Evolutionary conservation across 2,329 filamentous ascomycete genomes (phyloP).

Genomic region (Hansfordia pulvinata): DNA sequence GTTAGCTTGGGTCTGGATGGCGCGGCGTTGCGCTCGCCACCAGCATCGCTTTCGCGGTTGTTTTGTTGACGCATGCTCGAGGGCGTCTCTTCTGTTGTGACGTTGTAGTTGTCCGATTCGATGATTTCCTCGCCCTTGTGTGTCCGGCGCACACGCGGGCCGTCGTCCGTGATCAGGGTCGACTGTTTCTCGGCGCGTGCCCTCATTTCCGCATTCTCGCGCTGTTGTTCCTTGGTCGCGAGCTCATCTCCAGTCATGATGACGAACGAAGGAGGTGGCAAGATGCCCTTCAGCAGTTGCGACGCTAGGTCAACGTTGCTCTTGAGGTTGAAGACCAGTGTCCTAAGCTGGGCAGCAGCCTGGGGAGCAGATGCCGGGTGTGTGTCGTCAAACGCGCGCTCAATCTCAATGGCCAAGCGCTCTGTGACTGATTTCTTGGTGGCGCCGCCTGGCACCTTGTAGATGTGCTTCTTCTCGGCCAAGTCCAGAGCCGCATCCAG

Average conservation of each 20-base stretch:
- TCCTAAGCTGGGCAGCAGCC: conserved; percentile 53
- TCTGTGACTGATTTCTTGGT: conserved; percentile 53
- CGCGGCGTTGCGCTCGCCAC: conserved; percentile 6
- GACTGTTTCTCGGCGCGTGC: conserved; percentile 71
- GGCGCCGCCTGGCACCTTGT: conserved; percentile 48
- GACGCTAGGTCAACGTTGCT: conserved; percentile 68
- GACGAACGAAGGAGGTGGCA: conserved; percentile 67
- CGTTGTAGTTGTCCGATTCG: conserved; percentile 50
- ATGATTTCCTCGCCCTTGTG: conserved; percentile 93
- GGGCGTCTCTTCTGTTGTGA: conserved; percentile 21
- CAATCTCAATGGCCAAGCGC: conserved; percentile 63
- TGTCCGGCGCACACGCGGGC: conserved; percentile 71
- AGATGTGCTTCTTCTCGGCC: conserved; percentile 52
- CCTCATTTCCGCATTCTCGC: conserved; percentile 62
- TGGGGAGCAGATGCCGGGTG: conserved; percentile 37
- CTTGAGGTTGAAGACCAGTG: conserved; percentile 77
- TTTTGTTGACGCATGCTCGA: conserved; percentile 21
- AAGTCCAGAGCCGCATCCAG: conserved; percentile 52
- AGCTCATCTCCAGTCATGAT: conserved; percentile 84
- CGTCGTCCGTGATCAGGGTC: conserved; percentile 63
- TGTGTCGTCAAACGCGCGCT: conserved; percentile 51
- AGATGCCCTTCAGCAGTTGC: conserved; percentile 56
- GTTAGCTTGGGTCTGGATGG: conserved; percentile 7
- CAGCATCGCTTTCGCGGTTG: conserved; percentile 14
- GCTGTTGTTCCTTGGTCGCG: conserved; percentile 79